A percentile compares a stretch with the other conserved stretches of the same genome.
phyloP scores from a whole-genome alignment of 805 yeast genomes.

The Vanderwaltozyma yarrowii region DNA sequence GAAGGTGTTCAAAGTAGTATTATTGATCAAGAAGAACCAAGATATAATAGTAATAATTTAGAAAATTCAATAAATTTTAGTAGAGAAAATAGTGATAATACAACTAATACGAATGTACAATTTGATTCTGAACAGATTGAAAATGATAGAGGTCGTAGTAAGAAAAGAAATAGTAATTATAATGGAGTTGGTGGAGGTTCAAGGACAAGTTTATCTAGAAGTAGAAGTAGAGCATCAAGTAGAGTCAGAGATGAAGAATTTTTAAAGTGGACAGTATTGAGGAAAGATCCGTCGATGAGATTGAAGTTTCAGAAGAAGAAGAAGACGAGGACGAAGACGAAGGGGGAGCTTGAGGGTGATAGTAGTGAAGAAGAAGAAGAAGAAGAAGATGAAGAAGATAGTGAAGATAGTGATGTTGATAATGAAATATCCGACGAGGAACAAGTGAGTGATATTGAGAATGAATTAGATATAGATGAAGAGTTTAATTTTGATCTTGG shows the following conservation, averaged over 20 bases:
- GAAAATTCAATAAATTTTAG: not conserved
- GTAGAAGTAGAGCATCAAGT: slow-evolving; percentile 24
- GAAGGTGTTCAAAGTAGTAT: slow-evolving; percentile 11
- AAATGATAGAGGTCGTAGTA: slow-evolving; percentile 23
- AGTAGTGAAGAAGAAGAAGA: slow-evolving; percentile 42
- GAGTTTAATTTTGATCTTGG: slow-evolving; percentile 27
- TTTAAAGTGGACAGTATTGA: slow-evolving; percentile 54
- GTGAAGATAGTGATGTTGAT: slow-evolving; percentile 31
- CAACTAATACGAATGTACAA: slow-evolving; percentile 12
- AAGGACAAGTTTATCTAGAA: slow-evolving; percentile 13
- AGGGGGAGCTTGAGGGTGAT: slow-evolving; percentile 12
- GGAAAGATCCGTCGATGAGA: slow-evolving; percentile 67
- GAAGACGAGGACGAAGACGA: slow-evolving; percentile 18
- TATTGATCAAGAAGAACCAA: not conserved
- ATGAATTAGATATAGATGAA: slow-evolving; percentile 25
- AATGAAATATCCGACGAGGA: slow-evolving; percentile 33
- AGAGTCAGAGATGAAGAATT: slow-evolving; percentile 29
- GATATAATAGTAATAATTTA: too few relatives aligned
- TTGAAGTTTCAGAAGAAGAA: slow-evolving; percentile 23
- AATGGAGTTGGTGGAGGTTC: slow-evolving; percentile 1
- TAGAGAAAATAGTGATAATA: not conserved
- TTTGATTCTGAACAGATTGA: slow-evolving; percentile 23
- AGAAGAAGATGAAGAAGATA: slow-evolving; percentile 54
- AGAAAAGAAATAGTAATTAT: slow-evolving; percentile 9
- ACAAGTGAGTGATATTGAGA: slow-evolving; percentile 30